Base-by-base conservation (phyloP, 352 stramenopile species). In the Globisporangium viniferum region DNA sequence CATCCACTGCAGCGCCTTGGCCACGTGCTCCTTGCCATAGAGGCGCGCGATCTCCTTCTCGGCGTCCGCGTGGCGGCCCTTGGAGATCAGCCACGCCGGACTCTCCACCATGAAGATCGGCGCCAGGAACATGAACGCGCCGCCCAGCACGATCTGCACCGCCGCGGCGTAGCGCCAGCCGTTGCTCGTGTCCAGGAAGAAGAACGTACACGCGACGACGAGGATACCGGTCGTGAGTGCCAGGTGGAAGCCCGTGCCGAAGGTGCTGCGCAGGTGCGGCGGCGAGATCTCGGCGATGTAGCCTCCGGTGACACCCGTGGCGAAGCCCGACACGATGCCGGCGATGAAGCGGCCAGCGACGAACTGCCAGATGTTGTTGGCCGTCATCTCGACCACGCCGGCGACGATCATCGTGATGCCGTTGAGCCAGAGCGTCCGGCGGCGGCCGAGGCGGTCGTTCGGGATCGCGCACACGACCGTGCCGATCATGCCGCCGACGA, bases 241-340 rank as follows among this genome's bases (percentile, higher is more conserved):
- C 33, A 85, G 78, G 59, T 89, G 80, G 39, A 86, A 70, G 5
- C 76, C 72, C 8, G 73, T 67, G 22, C 73, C 69, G 15, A 84
- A 69, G 7, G 54, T 36, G 55, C 66, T 73, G 51, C 77, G 77
- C 27, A 84, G 56, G 59, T 77, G 73, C 18, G 73, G 68, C n/a
- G 77, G 77, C 51, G 77, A 62, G 39, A 87, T 61, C 62, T 89
- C 81, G 59, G 81, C 86, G 67, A 89, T 85, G 62, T 79, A 82
- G 18, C 57, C 66, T 29, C 69, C 64, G 9, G 70, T 51, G 39
- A 79, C 67, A 2, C 62, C 69, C 6, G 76, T 79, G n/a, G 67
- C 76, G 4, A 69, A 72, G 14, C 78, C 78, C 1, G 78, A 84
- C 3, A 74, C 72, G 57, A 86, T 65, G 24, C 78, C 78, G 5